Percentiles rank a stretch among this genome's conserved stretches.
These are phyloP conservation scores for Inga laurina DNA, from an alignment of 306 rosid species.

Conservation along the genomic window DNA sequence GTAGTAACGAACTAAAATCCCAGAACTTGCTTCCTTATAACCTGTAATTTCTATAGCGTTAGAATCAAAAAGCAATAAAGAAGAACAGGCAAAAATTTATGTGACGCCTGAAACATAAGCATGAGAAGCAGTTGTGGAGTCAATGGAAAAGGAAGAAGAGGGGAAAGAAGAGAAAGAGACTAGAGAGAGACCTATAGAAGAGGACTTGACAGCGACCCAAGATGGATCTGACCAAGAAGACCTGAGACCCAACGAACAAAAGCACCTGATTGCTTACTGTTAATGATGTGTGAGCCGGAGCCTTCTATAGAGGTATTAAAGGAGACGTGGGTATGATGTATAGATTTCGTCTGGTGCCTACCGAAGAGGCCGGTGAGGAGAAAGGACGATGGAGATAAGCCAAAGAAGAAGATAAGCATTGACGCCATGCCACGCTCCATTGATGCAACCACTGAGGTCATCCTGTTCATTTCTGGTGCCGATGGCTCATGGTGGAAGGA, in stretches of 20 bases:
- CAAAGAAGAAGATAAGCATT: constrained; percentile 40
- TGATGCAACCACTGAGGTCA: constrained; percentile 73
- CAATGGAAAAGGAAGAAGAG: constrained; percentile 4
- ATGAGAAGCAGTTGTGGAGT: constrained; percentile 13
- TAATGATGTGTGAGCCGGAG: constrained; percentile 97
- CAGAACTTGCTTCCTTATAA: constrained; percentile 20
- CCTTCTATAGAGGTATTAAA: constrained; percentile 92
- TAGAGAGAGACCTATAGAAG: constrained; percentile 22
- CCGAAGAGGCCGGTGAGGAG: constrained; percentile 58
- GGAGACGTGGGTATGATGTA: constrained; percentile 92
- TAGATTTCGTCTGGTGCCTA: constrained; percentile 73
- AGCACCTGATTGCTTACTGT: constrained; percentile 74
- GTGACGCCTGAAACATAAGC: neutral
- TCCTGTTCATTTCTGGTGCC: constrained; percentile 65
- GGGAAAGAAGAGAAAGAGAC: constrained; percentile 12
- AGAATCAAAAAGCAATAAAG: constrained; percentile 31
- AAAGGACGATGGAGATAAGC: constrained; percentile 30
- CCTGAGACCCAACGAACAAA: neutral
- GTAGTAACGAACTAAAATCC: neutral
- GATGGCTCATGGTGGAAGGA: constrained; percentile 21
- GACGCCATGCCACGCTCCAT: constrained; percentile 28
- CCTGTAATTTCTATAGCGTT: constrained; percentile 20
- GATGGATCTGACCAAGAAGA: neutral
- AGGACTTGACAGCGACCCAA: constrained; percentile 32
- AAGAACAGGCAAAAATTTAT: neutral